phyloP scores from a whole-genome alignment of 2,329 filamentous ascomycete genomes.

The Immersiporthe knoxdaviesiana region DNA sequence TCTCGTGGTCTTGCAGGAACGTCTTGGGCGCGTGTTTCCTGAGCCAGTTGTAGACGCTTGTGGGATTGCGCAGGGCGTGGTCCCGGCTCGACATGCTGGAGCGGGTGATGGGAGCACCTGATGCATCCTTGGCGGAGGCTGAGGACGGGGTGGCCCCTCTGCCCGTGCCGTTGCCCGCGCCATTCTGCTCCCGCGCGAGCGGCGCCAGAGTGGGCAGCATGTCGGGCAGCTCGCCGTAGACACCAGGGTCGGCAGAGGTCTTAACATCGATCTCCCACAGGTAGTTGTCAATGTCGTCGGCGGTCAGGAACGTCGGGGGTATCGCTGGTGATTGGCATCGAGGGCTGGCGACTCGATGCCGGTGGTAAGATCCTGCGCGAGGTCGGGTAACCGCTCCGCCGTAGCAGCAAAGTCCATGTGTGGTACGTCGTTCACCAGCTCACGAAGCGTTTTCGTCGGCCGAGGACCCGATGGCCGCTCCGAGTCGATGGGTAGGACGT shows the following conservation, averaged over 20 bases:
- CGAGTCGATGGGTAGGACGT: conserved; percentile 81
- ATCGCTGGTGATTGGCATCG: conserved; percentile 54
- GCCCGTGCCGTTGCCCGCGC: conserved; percentile 42
- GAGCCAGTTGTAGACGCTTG: conserved; percentile 95
- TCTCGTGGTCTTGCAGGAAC: conserved; percentile 77
- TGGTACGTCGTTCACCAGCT: conserved; percentile 56
- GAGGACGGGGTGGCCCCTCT: conserved; percentile 35
- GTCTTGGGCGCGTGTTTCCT: conserved; percentile 81
- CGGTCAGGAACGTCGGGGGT: conserved; percentile 69
- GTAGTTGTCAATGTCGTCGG: conserved; percentile 75
- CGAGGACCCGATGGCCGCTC: conserved; percentile 50
- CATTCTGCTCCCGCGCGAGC: conserved; percentile 42
- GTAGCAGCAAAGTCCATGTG: conserved; percentile 57
- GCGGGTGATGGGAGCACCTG: conserved; percentile 48
- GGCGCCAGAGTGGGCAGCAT: conserved; percentile 57
- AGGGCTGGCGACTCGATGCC: conserved; percentile 41
- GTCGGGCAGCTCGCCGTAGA: conserved; percentile 30
- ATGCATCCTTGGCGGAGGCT: conserved; percentile 42
- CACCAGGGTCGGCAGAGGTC: conserved; percentile 48
- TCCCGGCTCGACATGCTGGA: conserved; percentile 43
- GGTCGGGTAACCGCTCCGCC: conserved; percentile 64
- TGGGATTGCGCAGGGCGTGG: conserved; percentile 73
- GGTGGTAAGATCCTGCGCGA: conserved; percentile 53
- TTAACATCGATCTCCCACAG: conserved; percentile 64
- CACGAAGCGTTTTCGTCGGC: conserved; percentile 52